A percentile compares a stretch with the other conserved stretches of the same genome.
These are phyloP conservation scores for Amanita fuliginea DNA, from an alignment of 768 basidiomycete genomes.

Conservation along the genomic window DNA sequence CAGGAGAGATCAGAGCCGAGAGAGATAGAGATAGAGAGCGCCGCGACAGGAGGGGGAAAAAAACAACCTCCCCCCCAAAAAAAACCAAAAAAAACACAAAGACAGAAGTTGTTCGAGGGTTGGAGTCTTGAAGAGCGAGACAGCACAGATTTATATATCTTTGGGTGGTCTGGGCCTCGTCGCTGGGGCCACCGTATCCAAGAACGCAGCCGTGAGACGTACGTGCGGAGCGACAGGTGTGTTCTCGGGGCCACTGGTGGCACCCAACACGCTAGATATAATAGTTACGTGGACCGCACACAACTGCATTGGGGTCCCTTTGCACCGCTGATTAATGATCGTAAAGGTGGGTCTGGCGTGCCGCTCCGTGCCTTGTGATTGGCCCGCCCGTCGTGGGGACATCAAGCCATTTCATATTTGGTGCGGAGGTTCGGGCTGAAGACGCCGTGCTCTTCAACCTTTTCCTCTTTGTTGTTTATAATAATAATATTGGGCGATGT, in stretches of 20 bases:
- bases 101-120: too few species aligned
- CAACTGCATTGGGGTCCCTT: background rate
- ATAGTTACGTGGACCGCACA: slow-evolving; percentile 3
- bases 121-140: too few species aligned
- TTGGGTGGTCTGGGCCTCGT: too few species aligned
- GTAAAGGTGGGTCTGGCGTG: background rate
- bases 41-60: too few species aligned
- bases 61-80: too few species aligned
- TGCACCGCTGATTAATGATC: background rate
- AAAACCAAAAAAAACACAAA: too few species aligned
- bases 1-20: too few species aligned
- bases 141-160: too few species aligned
- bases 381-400: background rate
- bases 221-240: background rate
- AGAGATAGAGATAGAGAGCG: too few species aligned
- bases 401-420: background rate
- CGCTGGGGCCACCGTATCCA: too few species aligned
- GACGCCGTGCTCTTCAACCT: background rate
- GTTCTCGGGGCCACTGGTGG: background rate
- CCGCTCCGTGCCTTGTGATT: slow-evolving; percentile 1
- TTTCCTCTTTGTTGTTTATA: too few species aligned
- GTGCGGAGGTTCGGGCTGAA: background rate
- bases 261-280: background rate
- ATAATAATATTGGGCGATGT: too few species aligned
- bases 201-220: background rate